Base-by-base conservation (phyloP, 2,329 filamentous ascomycete genomes). In the Leptodontidium sp. region DNA sequence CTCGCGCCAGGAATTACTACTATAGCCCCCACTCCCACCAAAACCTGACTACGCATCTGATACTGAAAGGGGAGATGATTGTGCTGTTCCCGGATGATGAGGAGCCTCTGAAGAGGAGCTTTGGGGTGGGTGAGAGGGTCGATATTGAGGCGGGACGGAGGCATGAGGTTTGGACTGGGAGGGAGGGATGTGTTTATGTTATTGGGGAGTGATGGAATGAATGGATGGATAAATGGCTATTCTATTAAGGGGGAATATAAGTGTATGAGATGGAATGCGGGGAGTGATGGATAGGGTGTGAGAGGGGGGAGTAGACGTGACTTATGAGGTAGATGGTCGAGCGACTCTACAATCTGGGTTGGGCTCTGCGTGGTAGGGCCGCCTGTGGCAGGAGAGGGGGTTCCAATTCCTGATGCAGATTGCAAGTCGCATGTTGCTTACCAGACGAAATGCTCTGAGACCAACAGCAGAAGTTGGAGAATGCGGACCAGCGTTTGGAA, bases 131-230 rank as follows among this genome's bases (percentile, higher is more conserved):
- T 1, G 86, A 86, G 50, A 82, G 90, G 49, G 80, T 92, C 47
- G 90, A 93, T 75, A 89, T 93, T 3, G 88, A 89, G 38, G 88
- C 89, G 1, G 83, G 84, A 8, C 83, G 85, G 67, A 77, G 86
- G 14, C 91, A 93, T 73, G 90, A 93, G 79, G 90, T 93, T 1
- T 92, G 89, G 87, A 84, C 92, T 58, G 90, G 90, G 1, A 73
- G 78, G 0, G 81, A 86, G 69, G 91, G 91, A 0, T 93, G 91
- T 77, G 91, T 88, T 2, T 91, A 90, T 80, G 88, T 89, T 9
- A 87, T 89, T 76, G 87, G 88, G 59, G 87, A 90, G 80, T 88
- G 65, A 75, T 26, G 32, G 35, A 7, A 45, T 47, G 38, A 40
- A 11, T 12, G 8, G 2, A 40, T 40, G 38, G 9, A 35, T 35